These are phyloP conservation scores for Botrytis cinerea DNA, from an alignment of 2,329 filamentous ascomycete species.

Conservation along the genomic window DNA sequence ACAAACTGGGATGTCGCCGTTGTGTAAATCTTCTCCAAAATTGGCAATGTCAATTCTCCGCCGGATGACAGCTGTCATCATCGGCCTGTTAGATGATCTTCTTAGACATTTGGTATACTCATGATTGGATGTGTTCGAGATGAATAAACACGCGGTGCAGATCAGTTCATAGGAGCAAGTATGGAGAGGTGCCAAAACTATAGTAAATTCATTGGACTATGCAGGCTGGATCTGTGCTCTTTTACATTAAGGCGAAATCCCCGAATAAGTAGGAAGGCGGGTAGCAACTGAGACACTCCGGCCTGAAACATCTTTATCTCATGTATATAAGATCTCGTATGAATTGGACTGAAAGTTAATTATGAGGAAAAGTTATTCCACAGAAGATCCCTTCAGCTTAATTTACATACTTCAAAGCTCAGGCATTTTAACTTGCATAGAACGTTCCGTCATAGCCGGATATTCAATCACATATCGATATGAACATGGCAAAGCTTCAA, in stretches of 20 bases:
- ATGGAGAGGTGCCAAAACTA: neutral
- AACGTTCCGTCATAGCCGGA: neutral
- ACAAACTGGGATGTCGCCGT: neutral
- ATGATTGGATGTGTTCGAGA: neutral
- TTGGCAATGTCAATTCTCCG: neutral
- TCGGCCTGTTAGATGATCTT: no score
- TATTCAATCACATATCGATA: neutral
- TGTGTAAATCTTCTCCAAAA: neutral
- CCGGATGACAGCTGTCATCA: neutral
- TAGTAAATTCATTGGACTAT: neutral
- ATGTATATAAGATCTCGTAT: neutral
- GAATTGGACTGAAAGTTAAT: neutral
- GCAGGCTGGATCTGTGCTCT: neutral
- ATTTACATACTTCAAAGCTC: neutral
- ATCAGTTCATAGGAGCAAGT: neutral
- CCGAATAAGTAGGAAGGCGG: neutral
- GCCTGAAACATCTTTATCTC: neutral
- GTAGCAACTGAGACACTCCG: neutral
- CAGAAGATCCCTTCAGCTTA: neutral
- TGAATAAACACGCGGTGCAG: neutral
- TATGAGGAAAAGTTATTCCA: neutral
- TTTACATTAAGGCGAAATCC: neutral
- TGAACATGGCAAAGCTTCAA: conserved; percentile 17
- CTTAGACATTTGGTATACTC: neutral
- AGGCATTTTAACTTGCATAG: neutral